Base-by-base conservation (phyloP, 805 yeast genomes). In the Starmera amethionina region DNA sequence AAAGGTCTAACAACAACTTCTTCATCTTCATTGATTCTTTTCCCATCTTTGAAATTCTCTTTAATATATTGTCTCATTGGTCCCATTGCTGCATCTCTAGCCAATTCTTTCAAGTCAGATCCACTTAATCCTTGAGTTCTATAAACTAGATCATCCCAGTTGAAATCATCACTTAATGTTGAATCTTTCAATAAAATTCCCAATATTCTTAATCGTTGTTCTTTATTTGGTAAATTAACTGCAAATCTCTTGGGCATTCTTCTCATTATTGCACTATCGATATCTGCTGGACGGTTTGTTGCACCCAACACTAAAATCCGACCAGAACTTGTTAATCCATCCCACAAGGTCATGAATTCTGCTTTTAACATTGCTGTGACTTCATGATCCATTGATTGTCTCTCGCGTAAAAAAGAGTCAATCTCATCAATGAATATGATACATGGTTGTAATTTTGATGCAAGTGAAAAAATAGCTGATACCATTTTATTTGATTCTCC, bases 271-370 rank as follows among this genome's bases (percentile, higher is more conserved):
- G 98, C 98, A 45, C 75, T 73, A 56, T 90, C 98, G 35, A 90
- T 90, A 58, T 90, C 98, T 44, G 75, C 73, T 34, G 93, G 88
- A 47, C 98, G 70, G 58, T 90, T 90, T 1, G 98, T 90, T 9
- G 97, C 97, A 3, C 97, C 98, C 51, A 90, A 72, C 2, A 90
- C 87, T 65, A 90, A 65, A 5, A 93, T 74, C 36, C 95, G 70
- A 2, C 95, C 95, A 43, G 79, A 75, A 9, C 83, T 72, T 8
- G 74, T 63, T 29, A 90, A 66, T 0, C 98, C 98, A 59, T 90
- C 98, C 97, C 97, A 90, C 38, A 90, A 65, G 0, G 96, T 87
- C 97, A 90, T 90, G 55, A 90, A 93, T 60, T 90, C 97, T 1
- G 97, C 96, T 62, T 90, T 90, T 46, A 90, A 67, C 73, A 82